A percentile compares a stretch with the other conserved stretches of the same genome.
Conservation (phyloP, 306 rosid species). For the Erythrophleum fordii region DNA sequence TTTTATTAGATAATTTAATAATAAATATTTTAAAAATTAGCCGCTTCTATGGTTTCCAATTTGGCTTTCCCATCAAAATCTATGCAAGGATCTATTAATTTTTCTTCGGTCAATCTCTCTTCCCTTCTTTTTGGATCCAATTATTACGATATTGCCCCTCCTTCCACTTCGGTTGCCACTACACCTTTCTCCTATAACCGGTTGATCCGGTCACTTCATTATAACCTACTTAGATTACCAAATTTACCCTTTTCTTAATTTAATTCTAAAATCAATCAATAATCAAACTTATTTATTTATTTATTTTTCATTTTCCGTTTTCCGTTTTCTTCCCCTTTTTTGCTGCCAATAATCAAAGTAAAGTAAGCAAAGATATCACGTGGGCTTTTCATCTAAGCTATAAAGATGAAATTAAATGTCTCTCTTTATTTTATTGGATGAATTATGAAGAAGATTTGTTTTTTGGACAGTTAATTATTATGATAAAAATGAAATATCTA, state of each 20-base stretch:
- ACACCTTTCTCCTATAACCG: neutral
- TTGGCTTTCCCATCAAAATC: neutral
- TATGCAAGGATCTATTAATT: too few relatives aligned
- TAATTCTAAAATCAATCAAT: neutral
- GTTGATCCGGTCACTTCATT: slow-evolving; percentile 32
- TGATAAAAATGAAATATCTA: too few relatives aligned
- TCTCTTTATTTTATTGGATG: too few relatives aligned
- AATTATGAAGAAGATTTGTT: too few relatives aligned
- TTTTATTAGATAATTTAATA: too few relatives aligned
- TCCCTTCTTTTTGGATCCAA: neutral
- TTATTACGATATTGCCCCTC: neutral
- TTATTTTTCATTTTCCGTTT: neutral
- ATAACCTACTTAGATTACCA: neutral
- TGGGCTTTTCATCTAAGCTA: too few relatives aligned
- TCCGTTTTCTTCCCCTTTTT: neutral
- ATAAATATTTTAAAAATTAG: too few relatives aligned
- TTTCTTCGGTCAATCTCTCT: neutral
- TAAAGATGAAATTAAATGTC: too few relatives aligned
- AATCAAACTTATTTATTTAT: neutral
- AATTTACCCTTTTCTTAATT: neutral
- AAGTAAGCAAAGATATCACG: too few relatives aligned
- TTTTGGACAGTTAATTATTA: too few relatives aligned
- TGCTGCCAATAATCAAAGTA: too few relatives aligned
- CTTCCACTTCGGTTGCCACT: neutral
- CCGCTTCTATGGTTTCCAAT: neutral